Evolutionary conservation across 2,329 filamentous ascomycete genomes (phyloP).

Genomic region (Fusarium sp.): DNA sequence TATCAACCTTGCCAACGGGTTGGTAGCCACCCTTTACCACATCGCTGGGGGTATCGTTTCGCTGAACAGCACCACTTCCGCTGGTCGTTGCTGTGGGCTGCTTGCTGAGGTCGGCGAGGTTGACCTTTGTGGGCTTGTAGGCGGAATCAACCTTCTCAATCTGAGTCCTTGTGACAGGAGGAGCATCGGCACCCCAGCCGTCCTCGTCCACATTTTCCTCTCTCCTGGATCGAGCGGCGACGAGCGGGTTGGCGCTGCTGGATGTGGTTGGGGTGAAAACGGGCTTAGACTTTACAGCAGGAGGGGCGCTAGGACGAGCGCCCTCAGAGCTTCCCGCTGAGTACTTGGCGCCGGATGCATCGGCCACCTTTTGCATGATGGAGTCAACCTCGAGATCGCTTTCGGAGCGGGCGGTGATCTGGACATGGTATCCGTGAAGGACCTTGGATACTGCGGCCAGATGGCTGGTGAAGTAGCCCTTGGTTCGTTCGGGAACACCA

Average conservation of each 20-base stretch:
- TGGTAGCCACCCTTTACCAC: slow-evolving; percentile 90
- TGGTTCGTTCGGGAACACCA: slow-evolving; percentile 96
- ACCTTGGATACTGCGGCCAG: slow-evolving; percentile 89
- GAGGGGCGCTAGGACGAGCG: slow-evolving; percentile 65
- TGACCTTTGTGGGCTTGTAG: slow-evolving; percentile 95
- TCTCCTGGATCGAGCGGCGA: slow-evolving; percentile 71
- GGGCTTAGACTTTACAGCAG: slow-evolving; percentile 86
- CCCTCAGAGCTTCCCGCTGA: slow-evolving; percentile 72
- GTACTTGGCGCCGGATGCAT: slow-evolving; percentile 96
- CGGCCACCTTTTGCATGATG: slow-evolving; percentile 92
- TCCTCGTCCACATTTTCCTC: slow-evolving; percentile 77
- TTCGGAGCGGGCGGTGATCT: slow-evolving; percentile 94
- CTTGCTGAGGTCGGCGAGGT: slow-evolving; percentile 85
- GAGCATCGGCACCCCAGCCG: slow-evolving; percentile 95
- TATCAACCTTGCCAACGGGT: slow-evolving; percentile 97
- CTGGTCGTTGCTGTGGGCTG: slow-evolving; percentile 76
- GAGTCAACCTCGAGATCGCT: slow-evolving; percentile 86
- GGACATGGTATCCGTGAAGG: slow-evolving; percentile 96
- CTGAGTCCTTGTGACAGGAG: slow-evolving; percentile 85
- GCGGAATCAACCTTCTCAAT: slow-evolving; percentile 92
- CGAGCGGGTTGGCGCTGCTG: slow-evolving; percentile 70
- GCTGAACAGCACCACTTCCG: slow-evolving; percentile 60
- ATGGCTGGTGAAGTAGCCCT: slow-evolving; percentile 98
- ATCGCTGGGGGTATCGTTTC: slow-evolving; percentile 63
- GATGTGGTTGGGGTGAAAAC: slow-evolving; percentile 83